Conservation (phyloP, 2,329 filamentous ascomycete species). For the Monosporascus ibericus region DNA sequence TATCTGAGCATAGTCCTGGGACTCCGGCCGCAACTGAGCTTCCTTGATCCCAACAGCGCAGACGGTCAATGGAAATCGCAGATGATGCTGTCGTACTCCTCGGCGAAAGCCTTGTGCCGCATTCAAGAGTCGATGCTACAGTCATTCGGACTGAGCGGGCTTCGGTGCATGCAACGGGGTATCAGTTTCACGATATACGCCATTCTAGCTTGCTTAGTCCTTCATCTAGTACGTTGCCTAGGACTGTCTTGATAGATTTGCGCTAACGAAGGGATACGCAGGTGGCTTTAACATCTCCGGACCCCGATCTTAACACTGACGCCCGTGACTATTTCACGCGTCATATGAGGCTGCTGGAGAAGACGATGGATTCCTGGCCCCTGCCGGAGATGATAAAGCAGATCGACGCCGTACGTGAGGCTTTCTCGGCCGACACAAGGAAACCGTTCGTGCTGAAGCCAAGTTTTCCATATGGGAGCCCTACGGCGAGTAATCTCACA, state of each 20-base stretch:
- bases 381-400: constrained; percentile 88
- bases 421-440: constrained; percentile 79
- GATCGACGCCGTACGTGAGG: constrained; percentile 81
- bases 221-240: constrained; percentile 70
- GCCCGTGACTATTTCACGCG: constrained; percentile 84
- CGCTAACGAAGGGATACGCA: constrained; percentile 30
- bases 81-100: constrained; percentile 78
- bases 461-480: constrained; percentile 81
- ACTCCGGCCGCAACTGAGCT: constrained; percentile 76
- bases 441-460: constrained; percentile 87
- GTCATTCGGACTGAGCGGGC: constrained; percentile 69
- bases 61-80: constrained; percentile 81
- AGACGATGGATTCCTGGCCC: constrained; percentile 74
- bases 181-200: constrained; percentile 96
- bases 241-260: constrained; percentile 2
- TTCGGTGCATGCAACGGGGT: constrained; percentile 88
- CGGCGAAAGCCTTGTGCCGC: constrained; percentile 79
- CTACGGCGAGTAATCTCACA: constrained; percentile 56
- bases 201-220: constrained; percentile 83
- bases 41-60: constrained; percentile 63
- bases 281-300: constrained; percentile 90
- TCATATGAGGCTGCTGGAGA: constrained; percentile 90
- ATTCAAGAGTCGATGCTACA: constrained; percentile 78
- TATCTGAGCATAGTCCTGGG: constrained; percentile 81
- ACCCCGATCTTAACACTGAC: constrained; percentile 79